Base-by-base conservation (phyloP, 2,329 filamentous ascomycete species). In the Arthrobotrys sphaeroides region DNA sequence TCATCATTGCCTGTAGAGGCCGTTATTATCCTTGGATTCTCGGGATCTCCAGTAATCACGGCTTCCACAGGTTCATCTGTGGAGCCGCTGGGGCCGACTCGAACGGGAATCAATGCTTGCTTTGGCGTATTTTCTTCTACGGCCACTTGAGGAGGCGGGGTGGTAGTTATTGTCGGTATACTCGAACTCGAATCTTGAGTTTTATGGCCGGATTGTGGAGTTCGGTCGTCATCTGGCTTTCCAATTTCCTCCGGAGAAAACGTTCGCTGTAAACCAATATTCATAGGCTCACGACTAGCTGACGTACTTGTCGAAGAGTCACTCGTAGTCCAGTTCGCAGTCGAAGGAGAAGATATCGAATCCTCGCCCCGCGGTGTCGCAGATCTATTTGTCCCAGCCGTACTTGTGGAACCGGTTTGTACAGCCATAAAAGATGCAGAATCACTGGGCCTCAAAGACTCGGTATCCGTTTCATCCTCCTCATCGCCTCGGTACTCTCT, bases 271-370 rank as follows among this genome's bases (percentile, higher is more conserved):
- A 62, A 7, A 9, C 10, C n/a, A 12, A 24, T 12, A n/a, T 47
- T 31, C 18, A 61, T 13, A 3, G 62, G 16, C 12, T 68, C 70
- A 18, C 20, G 12, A 16, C 26, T 64, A 2, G 38, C 40, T 0
- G 55, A 68, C 13, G 70, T 68, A 20, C 53, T 20, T 2, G 26
- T 38, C 22, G 70, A 74, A 13, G 70, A 74, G 33, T 31, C 55
- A 22, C 70, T 74, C 3, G 70, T 74, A 3, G 70, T 74, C 70
- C 70, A 74, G 13, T 74, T 64, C 2, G 42, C 36, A 1, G 70
- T 74, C 13, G 70, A 74, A n/a, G 57, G 70, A 4, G 70, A 62
- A 3, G 70, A 74, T 28, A 74, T 28, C 5, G 70, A 74, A 43
- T 66, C 69, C 12, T 47, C 28, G n/a, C 60, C 55, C 13, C 42